Percentiles rank a stretch among this genome's conserved stretches.
phyloP scores from a whole-genome alignment of 331 rosid species.

The Rhamnella rubrinervis region DNA sequence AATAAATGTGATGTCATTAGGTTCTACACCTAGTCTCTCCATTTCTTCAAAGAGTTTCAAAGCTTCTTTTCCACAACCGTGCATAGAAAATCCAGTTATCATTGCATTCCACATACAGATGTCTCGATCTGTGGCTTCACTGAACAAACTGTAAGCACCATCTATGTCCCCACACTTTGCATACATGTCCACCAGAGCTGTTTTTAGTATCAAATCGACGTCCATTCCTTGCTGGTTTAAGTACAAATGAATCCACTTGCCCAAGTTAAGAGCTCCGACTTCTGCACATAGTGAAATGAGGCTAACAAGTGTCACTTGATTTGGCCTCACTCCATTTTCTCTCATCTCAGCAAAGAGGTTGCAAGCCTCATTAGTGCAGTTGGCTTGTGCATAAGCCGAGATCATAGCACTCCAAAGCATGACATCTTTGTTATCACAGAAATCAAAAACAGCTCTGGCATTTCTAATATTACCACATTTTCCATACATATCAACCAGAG shows the following conservation, averaged over 20 bases:
- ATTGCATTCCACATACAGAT: constrained; percentile 62
- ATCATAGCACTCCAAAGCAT: constrained; percentile 63
- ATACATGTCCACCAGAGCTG: constrained; percentile 69
- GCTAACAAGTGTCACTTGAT: constrained; percentile 53
- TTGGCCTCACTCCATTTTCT: constrained; percentile 42
- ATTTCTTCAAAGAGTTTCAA: constrained; percentile 50
- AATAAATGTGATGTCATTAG: constrained; percentile 54
- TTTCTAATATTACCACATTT: constrained; percentile 46
- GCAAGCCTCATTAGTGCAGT: constrained; percentile 38
- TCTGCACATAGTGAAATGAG: constrained; percentile 53
- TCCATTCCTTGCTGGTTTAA: constrained; percentile 42
- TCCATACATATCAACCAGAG: constrained; percentile 73
- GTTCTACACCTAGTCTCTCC: constrained; percentile 43
- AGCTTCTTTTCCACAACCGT: constrained; percentile 57
- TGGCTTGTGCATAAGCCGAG: constrained; percentile 48
- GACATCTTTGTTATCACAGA: constrained; percentile 39
- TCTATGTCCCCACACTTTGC: constrained; percentile 73
- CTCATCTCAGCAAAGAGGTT: constrained; percentile 45
- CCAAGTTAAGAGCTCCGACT: constrained; percentile 66
- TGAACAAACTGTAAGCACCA: constrained; percentile 36
- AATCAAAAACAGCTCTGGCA: constrained; percentile 52
- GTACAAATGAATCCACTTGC: constrained; percentile 70
- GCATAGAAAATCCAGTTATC: constrained; percentile 66
- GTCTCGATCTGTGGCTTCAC: constrained; percentile 32
- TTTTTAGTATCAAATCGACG: constrained; percentile 43